These are phyloP conservation scores for Sclerotinia subarctica DNA, from an alignment of 2,329 filamentous ascomycete species.

Conservation along the genomic window DNA sequence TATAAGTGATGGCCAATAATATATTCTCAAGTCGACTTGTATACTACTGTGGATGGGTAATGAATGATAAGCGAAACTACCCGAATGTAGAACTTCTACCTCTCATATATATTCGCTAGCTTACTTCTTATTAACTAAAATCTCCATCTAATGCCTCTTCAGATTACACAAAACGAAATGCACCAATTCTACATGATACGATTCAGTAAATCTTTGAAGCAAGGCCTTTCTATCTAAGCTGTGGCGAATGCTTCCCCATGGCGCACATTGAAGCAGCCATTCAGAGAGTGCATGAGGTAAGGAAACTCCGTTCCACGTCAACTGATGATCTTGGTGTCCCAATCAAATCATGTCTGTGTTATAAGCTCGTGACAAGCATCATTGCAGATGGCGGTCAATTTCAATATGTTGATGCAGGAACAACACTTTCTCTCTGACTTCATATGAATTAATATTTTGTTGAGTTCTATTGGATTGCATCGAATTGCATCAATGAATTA, in stretches of 20 bases:
- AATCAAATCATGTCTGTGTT: constrained; percentile 5
- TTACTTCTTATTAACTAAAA: too few relatives aligned
- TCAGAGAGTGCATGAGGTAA: constrained; percentile 13
- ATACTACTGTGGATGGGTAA: too few relatives aligned
- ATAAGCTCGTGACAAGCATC: constrained; percentile 9
- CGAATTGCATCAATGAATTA: neutral
- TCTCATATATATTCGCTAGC: too few relatives aligned
- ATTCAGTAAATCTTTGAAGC: neutral
- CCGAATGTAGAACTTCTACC: too few relatives aligned
- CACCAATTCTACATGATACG: neutral
- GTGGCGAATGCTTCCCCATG: neutral
- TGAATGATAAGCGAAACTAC: too few relatives aligned
- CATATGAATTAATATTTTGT: neutral
- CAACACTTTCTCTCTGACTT: neutral
- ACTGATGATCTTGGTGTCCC: constrained; percentile 16
- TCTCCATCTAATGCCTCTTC: neutral
- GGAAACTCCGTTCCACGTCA: neutral
- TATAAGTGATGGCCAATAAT: too few relatives aligned
- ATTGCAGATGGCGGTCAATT: neutral
- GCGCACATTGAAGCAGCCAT: constrained; percentile 4
- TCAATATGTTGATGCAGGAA: constrained; percentile 13
- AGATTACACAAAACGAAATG: neutral
- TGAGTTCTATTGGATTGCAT: neutral
- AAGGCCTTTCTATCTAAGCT: neutral
- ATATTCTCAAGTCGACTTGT: too few relatives aligned